These are phyloP conservation scores for Aspergillus incahuasiensis DNA, from an alignment of 495 filamentous ascomycete species.

Conservation along the genomic window DNA sequence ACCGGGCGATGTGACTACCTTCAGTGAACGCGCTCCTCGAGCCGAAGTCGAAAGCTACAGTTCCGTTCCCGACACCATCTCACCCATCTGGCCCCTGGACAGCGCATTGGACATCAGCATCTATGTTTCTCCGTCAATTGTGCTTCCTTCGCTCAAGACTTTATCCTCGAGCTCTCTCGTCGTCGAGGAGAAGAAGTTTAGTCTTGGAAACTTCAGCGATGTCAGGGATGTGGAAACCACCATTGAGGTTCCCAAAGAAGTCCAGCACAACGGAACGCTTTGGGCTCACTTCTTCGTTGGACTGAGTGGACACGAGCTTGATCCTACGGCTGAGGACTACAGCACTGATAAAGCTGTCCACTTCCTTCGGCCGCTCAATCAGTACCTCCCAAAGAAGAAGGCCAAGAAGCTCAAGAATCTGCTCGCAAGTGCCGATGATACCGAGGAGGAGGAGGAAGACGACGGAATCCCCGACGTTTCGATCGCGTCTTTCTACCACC, in stretches of 20 bases:
- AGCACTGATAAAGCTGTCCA: constrained; percentile 72
- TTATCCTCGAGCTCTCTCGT: constrained; percentile 56
- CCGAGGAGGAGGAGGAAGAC: constrained; percentile 46
- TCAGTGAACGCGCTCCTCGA: constrained; percentile 55
- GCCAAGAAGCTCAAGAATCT: constrained; percentile 85
- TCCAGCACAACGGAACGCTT: constrained; percentile 88
- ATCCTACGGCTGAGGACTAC: constrained; percentile 67
- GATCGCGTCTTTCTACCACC: constrained; percentile 85
- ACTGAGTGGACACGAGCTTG: constrained; percentile 65
- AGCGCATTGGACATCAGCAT: constrained; percentile 77
- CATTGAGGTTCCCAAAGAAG: constrained; percentile 69
- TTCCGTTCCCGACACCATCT: constrained; percentile 66
- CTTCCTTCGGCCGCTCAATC: constrained; percentile 78
- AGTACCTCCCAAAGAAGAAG: constrained; percentile 91
- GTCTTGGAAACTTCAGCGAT: constrained; percentile 76
- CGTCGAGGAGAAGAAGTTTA: constrained; percentile 74
- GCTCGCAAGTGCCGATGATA: constrained; percentile 55
- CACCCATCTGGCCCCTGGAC: constrained; percentile 82
- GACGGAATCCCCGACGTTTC: constrained; percentile 53
- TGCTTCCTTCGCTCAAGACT: constrained; percentile 60
- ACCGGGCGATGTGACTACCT: constrained; percentile 57
- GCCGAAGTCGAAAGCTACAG: constrained; percentile 64
- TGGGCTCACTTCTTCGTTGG: constrained; percentile 92
- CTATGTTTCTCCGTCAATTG: constrained; percentile 72
- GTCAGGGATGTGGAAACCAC: constrained; percentile 70